Evolutionary conservation across 768 basidiomycete species (phyloP), one percentile per base, ranked within the genome.

Genomic region (Calocybe cyanea): DNA sequence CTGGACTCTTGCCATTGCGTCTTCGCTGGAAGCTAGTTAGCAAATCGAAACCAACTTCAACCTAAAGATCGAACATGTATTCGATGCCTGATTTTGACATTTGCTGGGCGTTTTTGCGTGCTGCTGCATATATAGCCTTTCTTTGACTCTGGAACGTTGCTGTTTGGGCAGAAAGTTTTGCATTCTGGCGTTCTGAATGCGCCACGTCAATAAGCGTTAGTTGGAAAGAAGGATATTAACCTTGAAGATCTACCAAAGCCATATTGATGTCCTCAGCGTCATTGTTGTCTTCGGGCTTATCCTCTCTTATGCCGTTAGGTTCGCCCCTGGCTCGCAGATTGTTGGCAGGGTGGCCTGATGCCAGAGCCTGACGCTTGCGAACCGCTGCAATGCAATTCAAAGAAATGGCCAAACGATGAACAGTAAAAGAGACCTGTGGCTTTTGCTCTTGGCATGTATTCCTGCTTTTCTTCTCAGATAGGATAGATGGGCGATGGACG

Each of bases 61-160:
- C 4, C 19, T 36, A 17, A 38, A 19, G 23, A 34, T 44, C 58
- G 49, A 44, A 70, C 70, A 71, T 48, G 42, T 59, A 56, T 21
- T 52, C 50, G n/a, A 52, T 53, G 37, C 66, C 66, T 7, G 58
- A 49, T 41, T 50, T 56, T 1, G 58, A 60, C 5, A 68, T 44
- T 20, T 60, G 60, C 45, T 59, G 61, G 2, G 60, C 59, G 23
- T 53, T 51, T 44, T 60, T 57, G 43, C 70, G 63, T 19, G 67
- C 65, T 7, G 62, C 50, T 5, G 57, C 51, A 52, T 64, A 73
- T 35, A 70, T 54, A 10, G 53, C 57, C 32, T 63, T 63, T 45
- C 66, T 69, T 44, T 64, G 59, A 15, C 42, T 57, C 14, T 64
- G 61, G 51, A 59, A 67, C 39, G 57, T 57, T 18, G 58, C 56